Conservation (phyloP, 371 early-diverging fungal genomes). For the Mortierella sp. region DNA sequence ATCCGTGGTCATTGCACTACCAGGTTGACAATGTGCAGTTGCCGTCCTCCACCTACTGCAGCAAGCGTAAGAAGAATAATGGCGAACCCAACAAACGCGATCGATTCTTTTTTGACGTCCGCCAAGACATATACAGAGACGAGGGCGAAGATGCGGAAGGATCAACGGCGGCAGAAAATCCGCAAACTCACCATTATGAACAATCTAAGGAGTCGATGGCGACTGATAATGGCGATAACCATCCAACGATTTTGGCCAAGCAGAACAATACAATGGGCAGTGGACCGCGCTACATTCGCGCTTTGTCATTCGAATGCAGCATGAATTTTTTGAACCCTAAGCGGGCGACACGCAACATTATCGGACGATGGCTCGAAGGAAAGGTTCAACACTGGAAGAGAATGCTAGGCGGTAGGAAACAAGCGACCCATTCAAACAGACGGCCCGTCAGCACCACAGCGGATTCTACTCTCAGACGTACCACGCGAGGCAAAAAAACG, state of each 20-base stretch:
- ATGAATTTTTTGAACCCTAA: slow-evolving; percentile 51
- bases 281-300: slow-evolving; percentile 32
- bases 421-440: not conserved
- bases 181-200: no score
- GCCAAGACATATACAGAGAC: not conserved
- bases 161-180: not conserved
- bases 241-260: not conserved
- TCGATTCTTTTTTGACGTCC: slow-evolving; percentile 15
- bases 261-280: slow-evolving; percentile 2
- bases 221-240: no score
- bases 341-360: slow-evolving; percentile 44
- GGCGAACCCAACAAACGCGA: not conserved
- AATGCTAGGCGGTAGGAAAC: slow-evolving; percentile 16
- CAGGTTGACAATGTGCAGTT: slow-evolving; percentile 18
- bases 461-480: no score
- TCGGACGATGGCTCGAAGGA: slow-evolving; percentile 47
- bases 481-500: no score
- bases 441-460: no score
- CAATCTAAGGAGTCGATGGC: no score
- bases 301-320: slow-evolving; percentile 42
- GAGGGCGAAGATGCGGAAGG: not conserved
- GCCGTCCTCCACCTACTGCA: not conserved
- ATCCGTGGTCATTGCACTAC: slow-evolving; percentile 44
- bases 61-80: not conserved
- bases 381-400: slow-evolving; percentile 49